These are phyloP conservation scores for Exophiala spinifera DNA, from an alignment of 2,329 filamentous ascomycete genomes.

Conservation along the genomic window DNA sequence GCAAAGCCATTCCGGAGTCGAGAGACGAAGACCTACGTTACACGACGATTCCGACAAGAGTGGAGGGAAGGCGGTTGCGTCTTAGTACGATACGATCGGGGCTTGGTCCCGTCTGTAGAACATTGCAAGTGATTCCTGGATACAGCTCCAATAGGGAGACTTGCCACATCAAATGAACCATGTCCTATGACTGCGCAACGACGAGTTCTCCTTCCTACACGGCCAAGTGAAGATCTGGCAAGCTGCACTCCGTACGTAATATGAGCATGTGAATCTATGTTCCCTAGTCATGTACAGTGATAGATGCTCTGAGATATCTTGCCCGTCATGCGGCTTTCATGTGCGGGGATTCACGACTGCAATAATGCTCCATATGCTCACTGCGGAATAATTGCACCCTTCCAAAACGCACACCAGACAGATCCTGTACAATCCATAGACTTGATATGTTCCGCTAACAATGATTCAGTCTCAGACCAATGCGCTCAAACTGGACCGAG, in stretches of 20 bases:
- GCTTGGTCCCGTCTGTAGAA: slow-evolving; percentile 14
- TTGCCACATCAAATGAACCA: not conserved
- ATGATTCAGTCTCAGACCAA: not conserved
- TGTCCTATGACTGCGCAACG: not conserved
- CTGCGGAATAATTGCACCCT: no score
- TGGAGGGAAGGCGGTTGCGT: slow-evolving; percentile 40
- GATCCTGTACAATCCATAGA: not conserved
- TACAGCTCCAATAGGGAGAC: slow-evolving; percentile 3
- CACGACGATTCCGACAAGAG: slow-evolving; percentile 44
- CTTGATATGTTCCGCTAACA: not conserved
- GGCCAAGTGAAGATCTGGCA: not conserved
- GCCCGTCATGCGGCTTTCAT: no score
- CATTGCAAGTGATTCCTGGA: slow-evolving; percentile 18
- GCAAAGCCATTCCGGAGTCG: slow-evolving; percentile 33
- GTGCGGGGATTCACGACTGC: no score
- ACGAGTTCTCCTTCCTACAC: not conserved
- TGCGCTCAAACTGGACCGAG: slow-evolving; percentile 2
- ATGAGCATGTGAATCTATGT: no score
- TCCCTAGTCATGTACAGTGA: no score
- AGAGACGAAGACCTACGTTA: slow-evolving; percentile 42
- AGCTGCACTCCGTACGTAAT: no score
- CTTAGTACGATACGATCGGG: slow-evolving; percentile 26
- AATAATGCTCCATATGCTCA: no score
- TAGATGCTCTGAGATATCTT: no score
- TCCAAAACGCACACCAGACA: no score